Evolutionary conservation across 2,329 filamentous ascomycete species (phyloP).

Genomic region (Zopfia rhizophila): DNA sequence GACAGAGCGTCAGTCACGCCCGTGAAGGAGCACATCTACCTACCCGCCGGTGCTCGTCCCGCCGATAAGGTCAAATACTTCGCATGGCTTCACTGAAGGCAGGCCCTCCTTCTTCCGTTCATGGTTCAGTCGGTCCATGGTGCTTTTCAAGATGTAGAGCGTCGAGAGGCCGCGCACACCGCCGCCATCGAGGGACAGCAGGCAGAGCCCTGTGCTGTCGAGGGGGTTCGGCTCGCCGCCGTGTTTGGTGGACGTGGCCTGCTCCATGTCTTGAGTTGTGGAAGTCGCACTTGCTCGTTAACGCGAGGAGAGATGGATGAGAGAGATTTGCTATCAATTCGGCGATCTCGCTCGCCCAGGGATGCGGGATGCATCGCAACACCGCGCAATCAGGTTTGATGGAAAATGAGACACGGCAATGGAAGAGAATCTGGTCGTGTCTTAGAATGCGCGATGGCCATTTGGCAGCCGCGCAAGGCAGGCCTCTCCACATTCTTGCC

Average conservation of each 20-base stretch:
- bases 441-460: too few relatives aligned
- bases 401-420: too few relatives aligned
- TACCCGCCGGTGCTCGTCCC: slow-evolving; percentile 26
- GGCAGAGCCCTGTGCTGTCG: slow-evolving; percentile 25
- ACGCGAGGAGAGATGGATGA: too few relatives aligned
- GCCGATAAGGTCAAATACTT: slow-evolving; percentile 31
- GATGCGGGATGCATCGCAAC: too few relatives aligned
- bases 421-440: too few relatives aligned
- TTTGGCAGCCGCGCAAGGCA: too few relatives aligned
- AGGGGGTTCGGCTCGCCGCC: slow-evolving; percentile 18
- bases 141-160: slow-evolving; percentile 27
- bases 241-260: slow-evolving; percentile 7
- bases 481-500: too few relatives aligned
- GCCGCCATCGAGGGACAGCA: slow-evolving; percentile 34
- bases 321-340: too few relatives aligned
- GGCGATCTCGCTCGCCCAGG: too few relatives aligned
- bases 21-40: background rate
- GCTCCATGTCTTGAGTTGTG: too few relatives aligned
- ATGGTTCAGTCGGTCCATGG: slow-evolving; percentile 25
- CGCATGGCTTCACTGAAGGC: slow-evolving; percentile 25
- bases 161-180: slow-evolving; percentile 31
- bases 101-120: slow-evolving; percentile 13
- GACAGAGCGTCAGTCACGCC: background rate
- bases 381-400: too few relatives aligned
- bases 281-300: too few relatives aligned